Conservation (phyloP, 495 filamentous ascomycete genomes). For the Hypoxylon intermedium region DNA sequence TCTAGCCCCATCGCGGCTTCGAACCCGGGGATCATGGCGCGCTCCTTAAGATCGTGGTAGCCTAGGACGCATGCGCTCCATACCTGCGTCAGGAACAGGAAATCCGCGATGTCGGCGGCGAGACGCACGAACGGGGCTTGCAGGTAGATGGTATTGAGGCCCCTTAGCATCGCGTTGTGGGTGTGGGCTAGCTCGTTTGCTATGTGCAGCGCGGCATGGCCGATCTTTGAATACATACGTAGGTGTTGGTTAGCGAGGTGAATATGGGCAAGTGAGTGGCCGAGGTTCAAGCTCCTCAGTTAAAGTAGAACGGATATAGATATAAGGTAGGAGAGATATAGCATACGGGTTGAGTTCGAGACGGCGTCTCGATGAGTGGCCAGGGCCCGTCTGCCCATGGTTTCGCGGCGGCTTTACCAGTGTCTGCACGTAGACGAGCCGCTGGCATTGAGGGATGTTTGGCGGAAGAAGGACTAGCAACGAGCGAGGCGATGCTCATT, state of each 20-base stretch:
- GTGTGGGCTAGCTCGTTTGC: slow-evolving; percentile 54
- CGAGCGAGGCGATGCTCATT: background rate
- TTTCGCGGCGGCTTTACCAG: slow-evolving; percentile 5
- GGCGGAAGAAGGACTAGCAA: background rate
- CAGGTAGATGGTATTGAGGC: slow-evolving; percentile 57
- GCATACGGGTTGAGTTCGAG: slow-evolving; percentile 32
- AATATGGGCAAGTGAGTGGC: background rate
- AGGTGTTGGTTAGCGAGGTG: background rate
- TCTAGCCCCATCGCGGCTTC: slow-evolving; percentile 39
- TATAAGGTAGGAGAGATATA: background rate
- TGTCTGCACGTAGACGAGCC: background rate
- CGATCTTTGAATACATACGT: slow-evolving; percentile 24
- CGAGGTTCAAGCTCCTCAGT: too few relatives aligned
- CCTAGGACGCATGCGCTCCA: slow-evolving; percentile 44
- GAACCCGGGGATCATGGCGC: slow-evolving; percentile 42
- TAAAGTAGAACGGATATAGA: background rate
- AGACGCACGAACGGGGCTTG: slow-evolving; percentile 52
- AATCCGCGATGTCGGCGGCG: slow-evolving; percentile 45
- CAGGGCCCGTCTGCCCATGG: slow-evolving; percentile 49
- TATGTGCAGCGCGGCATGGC: slow-evolving; percentile 38
- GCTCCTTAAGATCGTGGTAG: slow-evolving; percentile 46
- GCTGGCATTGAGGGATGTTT: background rate
- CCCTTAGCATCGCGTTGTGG: slow-evolving; percentile 59
- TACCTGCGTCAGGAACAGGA: slow-evolving; percentile 47
- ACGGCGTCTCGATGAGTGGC: slow-evolving; percentile 44